A percentile compares a stretch with the other conserved stretches of the same genome.
phyloP scores from a whole-genome alignment of 352 stramenopile genomes.

The Globisporangium paddicum region DNA sequence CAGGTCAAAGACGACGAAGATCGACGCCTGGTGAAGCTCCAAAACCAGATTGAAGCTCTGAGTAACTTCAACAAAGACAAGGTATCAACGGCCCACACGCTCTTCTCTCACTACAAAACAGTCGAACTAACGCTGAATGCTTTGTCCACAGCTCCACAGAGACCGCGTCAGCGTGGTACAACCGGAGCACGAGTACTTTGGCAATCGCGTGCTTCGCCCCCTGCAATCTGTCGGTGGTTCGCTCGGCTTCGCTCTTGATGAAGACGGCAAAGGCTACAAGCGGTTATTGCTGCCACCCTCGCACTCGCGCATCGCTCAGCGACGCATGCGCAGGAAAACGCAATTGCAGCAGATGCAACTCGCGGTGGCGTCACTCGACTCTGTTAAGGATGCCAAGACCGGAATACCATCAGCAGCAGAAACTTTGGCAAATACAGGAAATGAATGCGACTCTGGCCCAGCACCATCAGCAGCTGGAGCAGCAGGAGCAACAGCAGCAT shows the following conservation, averaged over 20 bases:
- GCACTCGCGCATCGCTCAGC: constrained; percentile 23
- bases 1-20: constrained; percentile 94
- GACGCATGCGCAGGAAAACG: constrained; percentile 32
- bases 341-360: constrained; percentile 19
- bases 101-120: neutral
- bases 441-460: constrained; percentile 9
- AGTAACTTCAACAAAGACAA: constrained; percentile 81
- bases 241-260: constrained; percentile 23
- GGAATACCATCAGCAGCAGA: constrained; percentile 15
- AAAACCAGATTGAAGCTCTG: constrained; percentile 89
- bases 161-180: constrained; percentile 58
- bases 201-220: constrained; percentile 23
- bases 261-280: constrained; percentile 35
- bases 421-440: constrained; percentile 5
- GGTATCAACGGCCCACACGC: constrained; percentile 18
- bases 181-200: constrained; percentile 52
- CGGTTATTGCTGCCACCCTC: constrained; percentile 30
- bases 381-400: constrained; percentile 19
- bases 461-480: neutral
- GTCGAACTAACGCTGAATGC: neutral
- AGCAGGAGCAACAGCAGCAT: neutral
- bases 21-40: constrained; percentile 89
- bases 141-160: constrained; percentile 45
- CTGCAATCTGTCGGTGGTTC: constrained; percentile 21
- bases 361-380: constrained; percentile 1